Base-by-base conservation (phyloP, 2,329 filamentous ascomycete species). In the Phaeophleospora eucalypticola region DNA sequence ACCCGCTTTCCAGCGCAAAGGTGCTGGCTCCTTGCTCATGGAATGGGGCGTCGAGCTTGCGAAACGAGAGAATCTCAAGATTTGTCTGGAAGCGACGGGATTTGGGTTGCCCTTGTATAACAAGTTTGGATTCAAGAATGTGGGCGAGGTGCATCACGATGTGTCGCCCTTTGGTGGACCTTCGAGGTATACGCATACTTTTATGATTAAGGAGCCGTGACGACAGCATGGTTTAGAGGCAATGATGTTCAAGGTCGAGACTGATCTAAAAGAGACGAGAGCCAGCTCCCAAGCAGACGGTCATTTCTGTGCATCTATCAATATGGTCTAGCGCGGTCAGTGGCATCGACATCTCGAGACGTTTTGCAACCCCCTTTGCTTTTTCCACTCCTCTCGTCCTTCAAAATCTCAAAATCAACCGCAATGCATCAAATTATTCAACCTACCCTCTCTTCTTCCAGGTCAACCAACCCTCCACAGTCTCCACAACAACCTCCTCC, bases 401-500 rank as follows among this genome's bases (percentile, higher is more conserved):
- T n/a, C n/a, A n/a, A n/a, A n/a, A n/a, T n/a, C n/a, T n/a, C n/a
- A n/a, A n/a, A n/a, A n/a, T n/a, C n/a, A n/a, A n/a, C n/a, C n/a
- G n/a, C n/a, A n/a, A n/a, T n/a, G n/a, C n/a, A n/a, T n/a, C n/a
- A n/a, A n/a, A n/a, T n/a, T n/a, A n/a, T 32, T 32, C n/a, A 32
- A 32, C 27, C 8, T 32, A 32, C 27, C 34, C 34, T 9, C 21
- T 15, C 37, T 39, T 39, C 37, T 14, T 9, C 6, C 37, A 18
- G 17, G 19, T 39, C 39, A 58, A 33, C 32, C 48, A 58, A 12
- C 54, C 49, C 34, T 37, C 39, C 10, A 54, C 35, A 19, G 52
- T 18, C 18, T 45, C 41, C 14, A 54, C 46, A 8, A 58, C 54
- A 42, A 43, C 35, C 18, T 49, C 51, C 39, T 57, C 54, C 12